These are phyloP conservation scores for Trichoderma atrobrunneum DNA, from an alignment of 2,329 filamentous ascomycete genomes.

Conservation along the genomic window DNA sequence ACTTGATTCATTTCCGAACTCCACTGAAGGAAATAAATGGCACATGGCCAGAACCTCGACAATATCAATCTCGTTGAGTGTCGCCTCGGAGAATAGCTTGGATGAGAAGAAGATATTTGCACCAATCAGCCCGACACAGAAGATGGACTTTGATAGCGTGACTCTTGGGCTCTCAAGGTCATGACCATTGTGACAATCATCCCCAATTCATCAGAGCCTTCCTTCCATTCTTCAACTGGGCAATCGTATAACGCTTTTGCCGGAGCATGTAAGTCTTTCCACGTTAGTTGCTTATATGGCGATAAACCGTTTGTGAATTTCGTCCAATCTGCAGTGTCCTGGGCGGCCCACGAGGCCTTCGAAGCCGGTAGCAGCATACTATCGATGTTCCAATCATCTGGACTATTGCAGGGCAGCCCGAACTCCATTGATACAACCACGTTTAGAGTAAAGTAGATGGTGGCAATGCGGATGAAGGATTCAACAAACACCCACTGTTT, in stretches of 20 bases:
- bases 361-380: background rate
- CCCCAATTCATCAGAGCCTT: conserved; percentile 11
- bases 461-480: conserved; percentile 2
- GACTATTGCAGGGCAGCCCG: conserved; percentile 1
- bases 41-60: background rate
- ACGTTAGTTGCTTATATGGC: background rate
- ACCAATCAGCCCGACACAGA: background rate
- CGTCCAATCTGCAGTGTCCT: background rate
- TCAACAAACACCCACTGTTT: conserved; percentile 5
- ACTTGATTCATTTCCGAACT: background rate
- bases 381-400: background rate
- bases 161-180: background rate
- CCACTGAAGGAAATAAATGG: background rate
- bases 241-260: background rate
- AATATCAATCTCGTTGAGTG: background rate
- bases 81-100: background rate
- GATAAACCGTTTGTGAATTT: background rate
- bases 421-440: conserved; percentile 2
- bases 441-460: background rate
- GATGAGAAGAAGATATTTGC: background rate
- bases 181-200: conserved; percentile 13
- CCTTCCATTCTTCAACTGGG: background rate
- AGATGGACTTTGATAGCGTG: background rate
- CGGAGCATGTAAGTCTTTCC: background rate
- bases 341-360: conserved; percentile 1